Conservation (phyloP, 306 rosid species). For the Lagenaria siceraria region DNA sequence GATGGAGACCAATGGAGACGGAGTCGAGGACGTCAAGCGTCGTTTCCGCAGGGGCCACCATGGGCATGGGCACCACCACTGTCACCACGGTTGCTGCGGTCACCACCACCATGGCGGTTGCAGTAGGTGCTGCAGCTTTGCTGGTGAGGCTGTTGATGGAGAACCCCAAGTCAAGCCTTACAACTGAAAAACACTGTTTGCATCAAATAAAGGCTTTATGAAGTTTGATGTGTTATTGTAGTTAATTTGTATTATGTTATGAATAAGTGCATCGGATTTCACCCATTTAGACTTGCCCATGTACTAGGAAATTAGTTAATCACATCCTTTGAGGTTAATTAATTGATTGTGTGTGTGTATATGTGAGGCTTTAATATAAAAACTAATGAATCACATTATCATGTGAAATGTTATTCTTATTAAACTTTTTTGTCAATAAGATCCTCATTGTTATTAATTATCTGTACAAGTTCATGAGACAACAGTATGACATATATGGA, state of each 20-base stretch:
- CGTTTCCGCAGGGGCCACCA: neutral
- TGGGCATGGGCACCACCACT: neutral
- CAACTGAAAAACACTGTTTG: neutral
- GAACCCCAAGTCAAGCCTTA: neutral
- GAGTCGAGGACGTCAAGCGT: neutral
- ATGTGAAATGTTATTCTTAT: too few species aligned
- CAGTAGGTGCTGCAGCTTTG: slow-evolving; percentile 24
- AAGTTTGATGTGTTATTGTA: neutral
- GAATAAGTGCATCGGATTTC: neutral
- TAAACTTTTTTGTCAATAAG: too few species aligned
- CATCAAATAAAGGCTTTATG: neutral
- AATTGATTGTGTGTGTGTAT: neutral
- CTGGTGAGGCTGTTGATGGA: neutral
- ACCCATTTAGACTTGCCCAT: neutral
- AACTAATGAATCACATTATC: too few species aligned
- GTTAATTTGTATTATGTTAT: neutral
- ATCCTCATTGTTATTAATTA: too few species aligned
- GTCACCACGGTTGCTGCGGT: slow-evolving; percentile 33
- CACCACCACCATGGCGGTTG: slow-evolving; percentile 13
- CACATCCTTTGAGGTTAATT: neutral
- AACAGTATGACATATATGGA: too few species aligned
- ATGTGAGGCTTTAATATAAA: neutral
- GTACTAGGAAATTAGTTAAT: neutral
- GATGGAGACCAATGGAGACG: neutral
- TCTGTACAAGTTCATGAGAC: too few species aligned